phyloP scores from a whole-genome alignment of 805 yeast genomes.

The Candida andamanensis region DNA sequence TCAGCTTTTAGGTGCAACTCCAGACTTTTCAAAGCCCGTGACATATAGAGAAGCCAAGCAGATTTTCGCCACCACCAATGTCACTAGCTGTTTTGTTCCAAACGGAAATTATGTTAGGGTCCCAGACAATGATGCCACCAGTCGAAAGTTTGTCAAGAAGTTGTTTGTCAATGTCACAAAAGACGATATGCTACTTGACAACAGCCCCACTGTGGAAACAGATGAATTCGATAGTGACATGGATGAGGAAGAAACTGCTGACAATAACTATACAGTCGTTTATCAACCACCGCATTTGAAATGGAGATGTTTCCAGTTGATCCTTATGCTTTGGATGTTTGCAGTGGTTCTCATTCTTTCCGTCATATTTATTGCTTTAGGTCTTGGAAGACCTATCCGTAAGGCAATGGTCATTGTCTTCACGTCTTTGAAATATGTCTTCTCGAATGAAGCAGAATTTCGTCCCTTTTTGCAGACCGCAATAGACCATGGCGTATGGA shows the following conservation, averaged over 20 bases:
- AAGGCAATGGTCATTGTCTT: slow-evolving; percentile 9
- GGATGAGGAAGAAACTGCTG: slow-evolving; percentile 35
- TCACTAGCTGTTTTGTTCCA: slow-evolving; percentile 61
- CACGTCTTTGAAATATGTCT: neutral
- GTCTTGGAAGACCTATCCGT: slow-evolving; percentile 24
- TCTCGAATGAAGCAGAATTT: neutral
- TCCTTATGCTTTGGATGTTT: slow-evolving; percentile 45
- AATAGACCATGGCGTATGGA: slow-evolving; percentile 9
- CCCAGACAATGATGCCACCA: slow-evolving; percentile 75
- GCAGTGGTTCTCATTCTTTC: slow-evolving; percentile 26
- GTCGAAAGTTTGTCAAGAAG: slow-evolving; percentile 56
- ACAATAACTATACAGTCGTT: slow-evolving; percentile 60
- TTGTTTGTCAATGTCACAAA: slow-evolving; percentile 81
- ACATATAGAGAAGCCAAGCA: slow-evolving; percentile 40
- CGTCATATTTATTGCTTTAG: slow-evolving; percentile 17
- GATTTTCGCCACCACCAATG: slow-evolving; percentile 38
- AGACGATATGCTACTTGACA: slow-evolving; percentile 56
- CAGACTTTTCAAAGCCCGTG: slow-evolving; percentile 53
- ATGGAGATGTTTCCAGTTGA: slow-evolving; percentile 47
- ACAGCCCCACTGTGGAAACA: neutral
- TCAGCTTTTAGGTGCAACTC: slow-evolving; percentile 36
- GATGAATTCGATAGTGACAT: slow-evolving; percentile 5
- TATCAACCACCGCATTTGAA: slow-evolving; percentile 82
- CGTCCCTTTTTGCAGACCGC: neutral
- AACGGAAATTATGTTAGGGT: slow-evolving; percentile 83